A percentile compares a stretch with the other conserved stretches of the same genome.
phyloP scores from a whole-genome alignment of 73 alveolate genomes.

The Breviolum minutum region DNA sequence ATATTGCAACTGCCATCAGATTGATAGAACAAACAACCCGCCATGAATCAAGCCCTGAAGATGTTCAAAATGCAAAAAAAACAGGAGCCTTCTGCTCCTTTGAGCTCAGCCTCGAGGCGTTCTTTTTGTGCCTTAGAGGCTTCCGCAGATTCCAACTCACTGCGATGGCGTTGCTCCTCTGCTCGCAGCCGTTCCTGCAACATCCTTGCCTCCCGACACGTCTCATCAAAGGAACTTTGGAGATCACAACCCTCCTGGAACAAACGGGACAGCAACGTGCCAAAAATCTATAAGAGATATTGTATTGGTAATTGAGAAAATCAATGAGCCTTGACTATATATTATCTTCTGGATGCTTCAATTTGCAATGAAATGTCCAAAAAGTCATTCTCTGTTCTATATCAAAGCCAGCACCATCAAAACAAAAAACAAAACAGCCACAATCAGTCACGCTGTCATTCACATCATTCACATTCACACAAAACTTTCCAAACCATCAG shows the following conservation, averaged over 20 bases:
- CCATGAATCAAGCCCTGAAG: no score
- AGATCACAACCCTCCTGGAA: slow-evolving; percentile 17
- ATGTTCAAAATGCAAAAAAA: no score
- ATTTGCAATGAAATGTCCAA: no score
- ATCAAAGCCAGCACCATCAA: no score
- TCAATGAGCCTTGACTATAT: no score
- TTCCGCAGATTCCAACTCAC: slow-evolving; percentile 42
- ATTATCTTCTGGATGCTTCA: no score
- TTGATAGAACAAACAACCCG: no score
- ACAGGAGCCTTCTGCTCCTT: slow-evolving; percentile 31
- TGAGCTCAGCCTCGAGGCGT: slow-evolving; percentile 43
- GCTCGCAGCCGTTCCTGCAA: neutral
- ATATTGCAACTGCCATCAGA: no score
- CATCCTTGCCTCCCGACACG: neutral
- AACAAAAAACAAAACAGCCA: no score
- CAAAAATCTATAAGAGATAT: neutral
- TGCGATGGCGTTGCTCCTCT: slow-evolving; percentile 48
- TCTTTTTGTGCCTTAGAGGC: slow-evolving; percentile 68
- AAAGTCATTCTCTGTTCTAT: no score
- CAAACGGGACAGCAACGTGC: neutral
- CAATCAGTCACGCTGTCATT: no score
- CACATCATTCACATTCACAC: neutral
- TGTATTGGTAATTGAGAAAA: neutral
- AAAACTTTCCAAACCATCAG: neutral
- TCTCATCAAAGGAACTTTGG: slow-evolving; percentile 9